Evolutionary conservation across 169 alveolate species (phyloP), one percentile per base, ranked within the genome.

Genomic region (Cryptosporidium muris): DNA sequence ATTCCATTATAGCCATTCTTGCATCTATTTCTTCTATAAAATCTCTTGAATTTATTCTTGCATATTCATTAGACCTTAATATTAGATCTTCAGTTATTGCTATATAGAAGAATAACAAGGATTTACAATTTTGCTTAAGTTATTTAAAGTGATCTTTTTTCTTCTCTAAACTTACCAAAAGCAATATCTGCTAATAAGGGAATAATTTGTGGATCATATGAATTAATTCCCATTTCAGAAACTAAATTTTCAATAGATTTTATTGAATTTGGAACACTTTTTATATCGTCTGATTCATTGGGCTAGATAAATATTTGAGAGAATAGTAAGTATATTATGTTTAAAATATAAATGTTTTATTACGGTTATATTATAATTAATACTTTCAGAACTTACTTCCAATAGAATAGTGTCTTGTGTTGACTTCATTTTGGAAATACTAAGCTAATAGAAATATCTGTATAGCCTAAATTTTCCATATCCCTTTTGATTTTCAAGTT

Each of bases 31-130:
- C 85, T 34, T 53, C 51, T 37, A 74, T 74, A 6, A 34, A 43
- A 40, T n/a, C 14, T 60, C 85, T 74, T 16, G 85, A 74, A 45
- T 56, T 60, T 9, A 74, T 56, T 34, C 68, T 74, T 47, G 85
- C 67, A 60, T 74, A 74, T 43, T 74, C 85, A 37, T 74, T 74
- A 4, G 85, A 74, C 34, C 60, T 74, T 40, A 74, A 43, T 4
- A 74, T n/a, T 51, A 74, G 51, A 9, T 74, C 85, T 37, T 74
- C 62, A 40, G 74, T 74, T 12, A 74, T 43, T 47, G 85, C 85
- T 74, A 16, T 1, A n/a, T 25, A 58, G 37, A 14, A 51, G 14
- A 14, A 9, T 12, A 49, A 49, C n/a, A 11, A 11, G n/a, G 11
- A 49, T 1, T 11, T 49, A 11, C 1, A 49, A 49, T 11, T 49